Conservation (phyloP, 2,329 filamentous ascomycete genomes). For the Ophidiomyces ophidiicola region DNA sequence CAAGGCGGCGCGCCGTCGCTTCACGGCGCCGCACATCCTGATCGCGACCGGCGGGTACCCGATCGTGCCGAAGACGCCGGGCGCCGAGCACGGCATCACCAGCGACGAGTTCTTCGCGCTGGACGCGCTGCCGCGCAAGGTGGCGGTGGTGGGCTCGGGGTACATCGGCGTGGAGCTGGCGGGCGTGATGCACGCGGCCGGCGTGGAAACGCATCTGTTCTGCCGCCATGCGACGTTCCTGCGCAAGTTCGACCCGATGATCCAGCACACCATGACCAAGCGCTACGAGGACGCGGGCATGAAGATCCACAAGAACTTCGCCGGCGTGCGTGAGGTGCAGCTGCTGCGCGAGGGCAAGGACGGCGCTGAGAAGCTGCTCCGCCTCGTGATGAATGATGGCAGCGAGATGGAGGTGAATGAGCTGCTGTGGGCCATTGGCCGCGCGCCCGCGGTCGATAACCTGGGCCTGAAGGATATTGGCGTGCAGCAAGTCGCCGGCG, state of each 20-base stretch:
- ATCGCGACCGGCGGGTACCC: constrained; percentile 40
- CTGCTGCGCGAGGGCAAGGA: constrained; percentile 34
- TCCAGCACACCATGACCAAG: constrained; percentile 41
- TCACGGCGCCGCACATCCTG: constrained; percentile 37
- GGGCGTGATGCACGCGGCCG: constrained; percentile 39
- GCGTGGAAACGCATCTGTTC: constrained; percentile 41
- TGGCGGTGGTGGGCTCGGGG: constrained; percentile 41
- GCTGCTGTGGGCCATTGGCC: constrained; percentile 41
- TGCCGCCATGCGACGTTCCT: constrained; percentile 39
- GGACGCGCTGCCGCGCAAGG: constrained; percentile 39
- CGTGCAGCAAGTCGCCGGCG: constrained; percentile 30
- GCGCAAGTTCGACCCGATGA: constrained; percentile 42
- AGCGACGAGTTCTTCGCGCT: constrained; percentile 43
- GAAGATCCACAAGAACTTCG: constrained; percentile 36
- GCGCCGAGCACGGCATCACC: constrained; percentile 40
- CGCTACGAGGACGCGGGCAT: constrained; percentile 40
- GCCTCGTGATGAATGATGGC: constrained; percentile 33
- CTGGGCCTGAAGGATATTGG: constrained; percentile 33
- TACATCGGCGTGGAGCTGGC: constrained; percentile 43
- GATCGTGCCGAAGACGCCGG: constrained; percentile 33
- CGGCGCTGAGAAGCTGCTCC: constrained; percentile 37
- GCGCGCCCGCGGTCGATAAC: constrained; percentile 35
- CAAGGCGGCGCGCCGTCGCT: constrained; percentile 25
- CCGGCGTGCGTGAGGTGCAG: constrained; percentile 38
- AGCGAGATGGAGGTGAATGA: constrained; percentile 38